These are phyloP conservation scores for Chamaecrista fasciculata DNA, from an alignment of 306 rosid species.

Conservation along the genomic window DNA sequence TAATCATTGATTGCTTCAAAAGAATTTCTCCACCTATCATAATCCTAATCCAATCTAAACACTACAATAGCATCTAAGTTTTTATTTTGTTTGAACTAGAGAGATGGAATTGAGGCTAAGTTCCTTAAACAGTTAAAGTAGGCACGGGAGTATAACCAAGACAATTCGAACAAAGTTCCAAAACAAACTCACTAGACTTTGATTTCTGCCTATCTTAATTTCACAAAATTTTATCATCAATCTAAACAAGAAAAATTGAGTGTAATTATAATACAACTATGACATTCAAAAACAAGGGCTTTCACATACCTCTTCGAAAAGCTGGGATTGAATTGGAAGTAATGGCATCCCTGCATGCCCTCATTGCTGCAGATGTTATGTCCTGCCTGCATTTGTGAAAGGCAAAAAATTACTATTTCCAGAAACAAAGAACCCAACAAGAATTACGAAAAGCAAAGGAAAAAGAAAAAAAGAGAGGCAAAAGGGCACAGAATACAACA, in stretches of 20 bases:
- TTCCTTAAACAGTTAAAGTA: neutral
- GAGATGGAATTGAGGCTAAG: neutral
- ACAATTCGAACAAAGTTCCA: neutral
- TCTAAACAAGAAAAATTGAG: neutral
- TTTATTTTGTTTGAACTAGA: neutral
- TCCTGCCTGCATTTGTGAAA: constrained; percentile 55
- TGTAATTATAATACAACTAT: neutral
- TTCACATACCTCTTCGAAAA: constrained; percentile 71
- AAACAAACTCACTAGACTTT: neutral
- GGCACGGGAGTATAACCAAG: neutral
- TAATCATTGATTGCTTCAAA: neutral
- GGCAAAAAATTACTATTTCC: neutral
- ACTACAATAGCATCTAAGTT: neutral
- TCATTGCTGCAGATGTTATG: constrained; percentile 89
- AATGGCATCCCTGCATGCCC: constrained; percentile 93
- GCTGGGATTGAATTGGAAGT: constrained; percentile 95
- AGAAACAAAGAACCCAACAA: neutral
- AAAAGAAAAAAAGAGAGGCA: neutral
- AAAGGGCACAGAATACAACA: constrained; percentile 17
- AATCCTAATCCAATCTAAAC: neutral
- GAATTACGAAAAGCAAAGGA: neutral
- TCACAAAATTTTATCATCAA: neutral
- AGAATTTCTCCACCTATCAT: neutral
- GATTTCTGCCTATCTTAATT: neutral
- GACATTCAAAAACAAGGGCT: neutral